Percentiles rank a stretch among this genome's conserved stretches.
phyloP scores from a whole-genome alignment of 768 basidiomycete species.

The Filobasidium floriforme region DNA sequence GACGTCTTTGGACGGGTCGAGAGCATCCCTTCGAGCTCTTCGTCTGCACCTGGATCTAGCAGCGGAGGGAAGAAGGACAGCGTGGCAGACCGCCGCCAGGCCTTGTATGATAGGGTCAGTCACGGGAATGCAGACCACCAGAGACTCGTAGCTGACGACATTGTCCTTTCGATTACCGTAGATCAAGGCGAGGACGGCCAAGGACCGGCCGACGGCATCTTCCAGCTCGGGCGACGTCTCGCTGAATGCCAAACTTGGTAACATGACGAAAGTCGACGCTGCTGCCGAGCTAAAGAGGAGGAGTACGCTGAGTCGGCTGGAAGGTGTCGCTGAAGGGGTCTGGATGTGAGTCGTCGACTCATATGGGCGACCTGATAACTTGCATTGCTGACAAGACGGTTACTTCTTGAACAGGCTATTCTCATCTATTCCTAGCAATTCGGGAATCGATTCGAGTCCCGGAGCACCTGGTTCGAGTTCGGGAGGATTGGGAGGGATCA shows the following conservation, averaged over 20 bases:
- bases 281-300: constrained; percentile 42
- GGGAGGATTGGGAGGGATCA: neutral
- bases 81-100: constrained; percentile 37
- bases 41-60: constrained; percentile 14
- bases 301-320: constrained; percentile 42
- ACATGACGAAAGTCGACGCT: constrained; percentile 26
- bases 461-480: constrained; percentile 6
- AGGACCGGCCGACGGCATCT: constrained; percentile 8
- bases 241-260: constrained; percentile 3
- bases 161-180: constrained; percentile 3
- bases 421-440: constrained; percentile 16
- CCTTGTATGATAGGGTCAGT: constrained; percentile 41
- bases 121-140: neutral
- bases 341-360: constrained; percentile 40
- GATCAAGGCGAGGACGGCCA: constrained; percentile 38
- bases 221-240: neutral
- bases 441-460: neutral
- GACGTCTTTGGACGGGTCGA: constrained; percentile 28
- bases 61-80: constrained; percentile 12
- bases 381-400: neutral
- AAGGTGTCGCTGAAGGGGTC: constrained; percentile 42
- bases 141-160: neutral
- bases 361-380: no score
- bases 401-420: constrained; percentile 13
- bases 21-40: constrained; percentile 22